Evolutionary conservation across 2,329 filamentous ascomycete genomes (phyloP), one percentile per base, ranked within the genome.

Genomic region (Arthrobotrys megalospora): DNA sequence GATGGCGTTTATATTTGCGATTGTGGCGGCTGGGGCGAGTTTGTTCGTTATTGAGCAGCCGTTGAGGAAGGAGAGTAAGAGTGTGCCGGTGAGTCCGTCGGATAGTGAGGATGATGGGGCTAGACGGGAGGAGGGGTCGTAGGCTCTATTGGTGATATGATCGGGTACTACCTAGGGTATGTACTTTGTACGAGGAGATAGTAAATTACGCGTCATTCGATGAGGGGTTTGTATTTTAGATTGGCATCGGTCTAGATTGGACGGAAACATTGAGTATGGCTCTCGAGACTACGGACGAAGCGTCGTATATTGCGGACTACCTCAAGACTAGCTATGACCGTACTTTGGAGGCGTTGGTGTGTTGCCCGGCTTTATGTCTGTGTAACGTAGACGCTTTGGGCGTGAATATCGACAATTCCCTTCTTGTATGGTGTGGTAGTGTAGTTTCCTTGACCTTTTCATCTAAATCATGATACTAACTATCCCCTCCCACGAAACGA

Each of bases 11-110:
- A 14, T n/a, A 0, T 63, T 72, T 43, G 43, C 38, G 4, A 36
- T 55, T 38, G 10, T 65, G 21, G 62, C 75, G 3, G 28, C 45
- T 21, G n/a, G 32, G 11, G 48, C 75, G 34, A 78, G 75, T 45
- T 41, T 78, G 34, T 78, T 78, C 24, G 64, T 78, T 50, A 72
- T 78, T 16, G 75, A 78, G 41, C 21, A 66, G 45, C 52, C 75
- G 6, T 53, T 78, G 55, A 72, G 45, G 60, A 48, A 47, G 34
- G 63, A 63, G 1, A 66, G 19, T 36, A 63, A 43, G 32, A 50
- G 10, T 6, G 36, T 67, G 4, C 60, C 19, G 24, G 48, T 24
- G 11, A 63, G 58, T 19, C 53, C 75, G 16, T 71, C 73, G 1
- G 63, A 60, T 11, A 63, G 63, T 24, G 70, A 68, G 19, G 66